Base-by-base conservation (phyloP, 1,284 basidiomycete species). In the Cutaneotrichosporon dermatis region DNA sequence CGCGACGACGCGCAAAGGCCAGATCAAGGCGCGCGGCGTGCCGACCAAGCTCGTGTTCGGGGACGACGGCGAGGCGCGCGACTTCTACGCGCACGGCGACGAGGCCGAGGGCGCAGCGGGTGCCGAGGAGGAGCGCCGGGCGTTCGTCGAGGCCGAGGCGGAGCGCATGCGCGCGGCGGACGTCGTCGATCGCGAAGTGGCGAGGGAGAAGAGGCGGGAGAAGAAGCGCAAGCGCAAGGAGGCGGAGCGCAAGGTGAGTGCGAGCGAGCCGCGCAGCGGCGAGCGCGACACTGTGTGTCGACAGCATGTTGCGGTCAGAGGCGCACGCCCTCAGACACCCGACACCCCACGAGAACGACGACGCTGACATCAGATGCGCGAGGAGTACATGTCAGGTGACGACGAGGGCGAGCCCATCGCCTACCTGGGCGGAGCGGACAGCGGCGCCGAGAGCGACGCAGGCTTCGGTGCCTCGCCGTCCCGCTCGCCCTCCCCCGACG, bases 201-300 rank as follows among this genome's bases (percentile, higher is more conserved):
- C 90, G 25, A 86, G 85, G 74, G 90, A 89, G 74, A 93, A 93
- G 83, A 88, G 89, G 79, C 81, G 83, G 63, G 90, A 93, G 77
- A 90, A 88, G 81, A 84, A 88, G 79, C 75, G 85, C 61, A 94
- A 91, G 77, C 80, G 90, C 69, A 96, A 95, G 81, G 87, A 91
- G 71, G 84, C 88, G 61, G 91, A 94, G 67, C 83, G 82, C 41
- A 88, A 86, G 69, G 80, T 79, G 60, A 70, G 76, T 69, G 2
- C 2, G 1, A n/a, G 11, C 7, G 15, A 34, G 41, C 25, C 25
- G 25, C 25, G 25, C 25, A 25, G 25, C 25, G 25, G 25, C 25
- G 25, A 25, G 25, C 25, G 25, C 25, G 25, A 25, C 25, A 25
- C 25, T 25, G 25, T 25, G 25, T 25, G 25, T 25, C 25, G 25